Base-by-base conservation (phyloP, 305 asterid genomes). In the Ruellia speciosa region DNA sequence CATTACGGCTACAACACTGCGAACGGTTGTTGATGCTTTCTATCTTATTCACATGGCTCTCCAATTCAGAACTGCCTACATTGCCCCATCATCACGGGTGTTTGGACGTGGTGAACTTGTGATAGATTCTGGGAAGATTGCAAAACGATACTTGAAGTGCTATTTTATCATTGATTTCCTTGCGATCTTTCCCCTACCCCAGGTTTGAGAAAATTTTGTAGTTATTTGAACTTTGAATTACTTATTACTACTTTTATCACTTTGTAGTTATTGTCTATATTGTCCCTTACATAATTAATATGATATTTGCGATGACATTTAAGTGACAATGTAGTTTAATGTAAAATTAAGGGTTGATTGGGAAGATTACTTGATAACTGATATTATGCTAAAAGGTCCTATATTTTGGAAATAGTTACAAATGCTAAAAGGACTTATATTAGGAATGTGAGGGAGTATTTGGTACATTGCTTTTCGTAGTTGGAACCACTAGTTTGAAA, bases 61-160 rank as follows among this genome's bases (percentile, higher is more conserved):
- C 73, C 96, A 89, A 75, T 93, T 93, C 71, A 90, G 97, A 61
- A 93, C 99, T 34, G 97, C 99, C 63, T 93, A 79, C 69, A 86
- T 93, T 59, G 99, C 99, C 37, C 99, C 99, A 24, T 93, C 99
- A 52, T 93, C 99, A 61, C 86, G 99, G 69, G 99, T 93, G 60
- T 93, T 93, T 81, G 99, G 99, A 58, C 75, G 99, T 61, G 99
- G 97, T 59, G 99, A 93, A 85, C 99, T 93, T 66, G 99, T 89
- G 16, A 89, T 93, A 64, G 94, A 89, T 81, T 88, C 92, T 63
- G 90, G 78, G 50, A 79, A 89, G 79, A 93, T 93, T 54, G 99
- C 97, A 45, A 93, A 93, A 73, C 76, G 97, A 73, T 93, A 93
- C 84, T 57, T 93, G 88, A 77, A 86, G 75, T 78, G 65, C 78